Conservation (phyloP, 441 rosid species). For the Adansonia madagascariensis region DNA sequence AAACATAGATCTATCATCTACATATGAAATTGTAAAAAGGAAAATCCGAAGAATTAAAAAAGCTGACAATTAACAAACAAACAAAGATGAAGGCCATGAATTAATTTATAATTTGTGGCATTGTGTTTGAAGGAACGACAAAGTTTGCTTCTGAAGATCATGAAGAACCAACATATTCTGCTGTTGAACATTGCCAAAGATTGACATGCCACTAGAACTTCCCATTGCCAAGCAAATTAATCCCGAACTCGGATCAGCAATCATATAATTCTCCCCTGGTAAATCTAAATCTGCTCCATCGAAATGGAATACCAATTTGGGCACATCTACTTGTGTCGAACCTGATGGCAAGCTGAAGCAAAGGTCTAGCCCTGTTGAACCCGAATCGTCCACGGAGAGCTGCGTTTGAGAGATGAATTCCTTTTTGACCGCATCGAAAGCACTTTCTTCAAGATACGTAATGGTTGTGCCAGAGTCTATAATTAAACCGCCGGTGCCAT, state of each 20-base stretch:
- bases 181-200: conserved; percentile 90
- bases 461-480: conserved; percentile 80
- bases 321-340: conserved; percentile 50
- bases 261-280: conserved; percentile 82
- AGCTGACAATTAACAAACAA: not conserved
- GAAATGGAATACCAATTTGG: conserved; percentile 74
- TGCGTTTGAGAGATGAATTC: conserved; percentile 51
- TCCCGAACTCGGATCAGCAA: conserved; percentile 60
- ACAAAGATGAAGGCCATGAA: not conserved
- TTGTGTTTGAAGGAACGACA: conserved; percentile 68
- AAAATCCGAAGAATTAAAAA: not conserved
- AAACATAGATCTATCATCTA: not conserved
- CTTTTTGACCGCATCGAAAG: conserved; percentile 47
- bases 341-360: conserved; percentile 69
- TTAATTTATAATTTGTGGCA: conserved; percentile 53
- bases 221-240: conserved; percentile 88
- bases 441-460: conserved; percentile 54
- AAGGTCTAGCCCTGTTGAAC: conserved; percentile 70
- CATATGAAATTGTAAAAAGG: not conserved
- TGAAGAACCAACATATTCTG: conserved; percentile 74
- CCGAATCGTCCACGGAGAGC: conserved; percentile 56
- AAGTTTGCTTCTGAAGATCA: conserved; percentile 67
- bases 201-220: conserved; percentile 73
- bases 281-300: conserved; percentile 76
- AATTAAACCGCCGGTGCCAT: conserved; percentile 67